These are phyloP conservation scores for Geranium incanum DNA, from an alignment of 441 rosid genomes.

Conservation along the genomic window DNA sequence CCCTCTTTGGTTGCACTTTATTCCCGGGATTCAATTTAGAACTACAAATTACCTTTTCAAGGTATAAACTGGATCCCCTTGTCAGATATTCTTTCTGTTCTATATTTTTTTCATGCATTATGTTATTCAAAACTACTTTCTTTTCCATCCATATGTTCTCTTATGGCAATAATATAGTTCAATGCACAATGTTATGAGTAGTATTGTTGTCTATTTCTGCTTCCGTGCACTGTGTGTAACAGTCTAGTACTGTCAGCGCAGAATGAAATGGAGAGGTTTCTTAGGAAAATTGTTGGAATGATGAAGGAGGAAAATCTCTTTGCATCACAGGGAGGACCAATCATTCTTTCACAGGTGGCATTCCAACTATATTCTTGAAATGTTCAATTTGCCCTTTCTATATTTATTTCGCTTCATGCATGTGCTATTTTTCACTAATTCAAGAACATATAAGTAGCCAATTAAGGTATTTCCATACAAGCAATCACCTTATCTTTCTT, in stretches of 20 bases:
- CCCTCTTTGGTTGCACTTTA: constrained; percentile 69
- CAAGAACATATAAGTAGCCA: not conserved
- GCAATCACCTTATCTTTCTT: not conserved
- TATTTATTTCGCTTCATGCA: not conserved
- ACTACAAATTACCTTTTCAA: constrained; percentile 42
- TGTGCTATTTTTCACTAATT: not conserved
- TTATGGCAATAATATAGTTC: not conserved
- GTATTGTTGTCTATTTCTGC: not conserved
- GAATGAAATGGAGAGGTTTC: constrained; percentile 51
- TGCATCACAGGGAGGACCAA: constrained; percentile 68
- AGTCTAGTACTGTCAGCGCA: constrained; percentile 19
- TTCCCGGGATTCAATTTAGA: constrained; percentile 64
- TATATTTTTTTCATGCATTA: not conserved
- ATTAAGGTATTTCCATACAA: not conserved
- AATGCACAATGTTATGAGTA: not conserved
- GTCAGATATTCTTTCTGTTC: not conserved
- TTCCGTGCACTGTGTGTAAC: not conserved
- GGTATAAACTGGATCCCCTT: constrained; percentile 27
- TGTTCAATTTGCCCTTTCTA: not conserved
- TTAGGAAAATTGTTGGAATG: constrained; percentile 42
- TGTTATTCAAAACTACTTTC: not conserved
- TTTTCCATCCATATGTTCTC: not conserved
- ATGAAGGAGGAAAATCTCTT: constrained; percentile 57
- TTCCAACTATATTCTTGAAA: not conserved
- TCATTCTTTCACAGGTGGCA: constrained; percentile 62